Evolutionary conservation across 768 basidiomycete species (phyloP).

Genomic region (Russula foetens): DNA sequence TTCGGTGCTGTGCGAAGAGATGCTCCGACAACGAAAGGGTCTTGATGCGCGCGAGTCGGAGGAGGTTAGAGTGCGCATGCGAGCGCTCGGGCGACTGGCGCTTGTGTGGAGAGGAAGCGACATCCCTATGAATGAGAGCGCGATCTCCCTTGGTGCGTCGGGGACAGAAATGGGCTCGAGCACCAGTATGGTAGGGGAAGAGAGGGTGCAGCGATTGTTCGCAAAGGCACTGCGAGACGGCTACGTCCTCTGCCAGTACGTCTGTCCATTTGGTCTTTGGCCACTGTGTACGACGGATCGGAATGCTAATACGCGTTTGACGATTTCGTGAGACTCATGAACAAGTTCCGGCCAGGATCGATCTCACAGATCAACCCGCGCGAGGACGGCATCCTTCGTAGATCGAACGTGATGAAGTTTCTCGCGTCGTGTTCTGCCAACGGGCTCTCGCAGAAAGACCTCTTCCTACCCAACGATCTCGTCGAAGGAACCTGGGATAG

Average conservation of each 20-base stretch:
- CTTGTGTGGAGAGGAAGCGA: slow-evolving; percentile 67
- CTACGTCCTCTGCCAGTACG: slow-evolving; percentile 84
- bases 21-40: slow-evolving; percentile 44
- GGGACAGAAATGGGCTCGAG: too few species aligned
- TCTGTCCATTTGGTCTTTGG: slow-evolving; percentile 21
- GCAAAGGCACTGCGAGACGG: slow-evolving; percentile 74
- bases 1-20: slow-evolving; percentile 58
- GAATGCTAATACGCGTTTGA: slow-evolving; percentile 16
- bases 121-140: slow-evolving; percentile 7
- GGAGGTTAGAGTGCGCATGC: slow-evolving; percentile 62
- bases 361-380: slow-evolving; percentile 55
- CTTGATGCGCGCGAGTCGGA: slow-evolving; percentile 53
- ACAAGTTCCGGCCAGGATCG: slow-evolving; percentile 57
- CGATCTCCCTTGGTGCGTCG: too few species aligned
- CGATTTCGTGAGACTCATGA: slow-evolving; percentile 52
- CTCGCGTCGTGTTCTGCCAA: slow-evolving; percentile 63
- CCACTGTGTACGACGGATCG: too few species aligned
- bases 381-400: slow-evolving; percentile 56
- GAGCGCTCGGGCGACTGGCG: slow-evolving; percentile 55
- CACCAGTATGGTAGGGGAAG: slow-evolving; percentile 39
- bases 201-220: slow-evolving; percentile 65
- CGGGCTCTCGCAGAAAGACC: slow-evolving; percentile 50
- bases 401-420: slow-evolving; percentile 69
- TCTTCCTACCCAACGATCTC: slow-evolving; percentile 63
- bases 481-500: slow-evolving; percentile 51